These are phyloP conservation scores for Lindgomyces ingoldianus DNA, from an alignment of 495 filamentous ascomycete genomes.

Conservation along the genomic window DNA sequence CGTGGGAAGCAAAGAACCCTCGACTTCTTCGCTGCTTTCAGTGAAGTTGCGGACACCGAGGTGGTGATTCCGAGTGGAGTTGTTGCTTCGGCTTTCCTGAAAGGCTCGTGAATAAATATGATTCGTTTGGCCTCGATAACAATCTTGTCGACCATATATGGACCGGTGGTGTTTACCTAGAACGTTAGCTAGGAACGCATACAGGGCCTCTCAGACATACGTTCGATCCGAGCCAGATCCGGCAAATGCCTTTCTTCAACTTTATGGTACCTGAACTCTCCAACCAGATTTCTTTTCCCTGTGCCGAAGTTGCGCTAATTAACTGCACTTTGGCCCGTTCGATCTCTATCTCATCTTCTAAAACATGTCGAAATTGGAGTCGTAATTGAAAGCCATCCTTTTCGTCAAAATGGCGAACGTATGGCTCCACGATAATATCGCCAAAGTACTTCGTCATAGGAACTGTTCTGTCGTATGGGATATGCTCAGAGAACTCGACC, in stretches of 20 bases:
- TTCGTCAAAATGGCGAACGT: slow-evolving; percentile 66
- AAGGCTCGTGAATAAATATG: slow-evolving; percentile 62
- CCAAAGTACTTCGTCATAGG: slow-evolving; percentile 74
- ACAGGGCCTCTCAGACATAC: slow-evolving; percentile 41
- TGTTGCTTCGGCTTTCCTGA: slow-evolving; percentile 38
- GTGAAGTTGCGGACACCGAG: slow-evolving; percentile 44
- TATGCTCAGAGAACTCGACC: slow-evolving; percentile 59
- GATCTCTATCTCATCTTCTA: slow-evolving; percentile 69
- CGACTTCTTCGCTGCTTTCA: slow-evolving; percentile 49
- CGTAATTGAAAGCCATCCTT: slow-evolving; percentile 77
- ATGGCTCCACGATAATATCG: slow-evolving; percentile 66
- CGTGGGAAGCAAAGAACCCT: slow-evolving; percentile 56
- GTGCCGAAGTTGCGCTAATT: slow-evolving; percentile 50
- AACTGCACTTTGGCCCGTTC: slow-evolving; percentile 68
- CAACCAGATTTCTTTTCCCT: slow-evolving; percentile 66
- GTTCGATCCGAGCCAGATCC: slow-evolving; percentile 53
- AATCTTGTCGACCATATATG: slow-evolving; percentile 74
- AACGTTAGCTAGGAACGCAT: not conserved
- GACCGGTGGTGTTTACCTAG: slow-evolving; percentile 68
- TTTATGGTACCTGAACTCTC: slow-evolving; percentile 49
- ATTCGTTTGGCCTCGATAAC: slow-evolving; percentile 69
- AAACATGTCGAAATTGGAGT: slow-evolving; percentile 68
- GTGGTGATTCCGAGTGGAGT: slow-evolving; percentile 39
- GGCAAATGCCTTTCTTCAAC: slow-evolving; percentile 58
- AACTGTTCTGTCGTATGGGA: slow-evolving; percentile 65